These are phyloP conservation scores for Pyronema domesticum DNA, from an alignment of 495 filamentous ascomycete species.

Conservation along the genomic window DNA sequence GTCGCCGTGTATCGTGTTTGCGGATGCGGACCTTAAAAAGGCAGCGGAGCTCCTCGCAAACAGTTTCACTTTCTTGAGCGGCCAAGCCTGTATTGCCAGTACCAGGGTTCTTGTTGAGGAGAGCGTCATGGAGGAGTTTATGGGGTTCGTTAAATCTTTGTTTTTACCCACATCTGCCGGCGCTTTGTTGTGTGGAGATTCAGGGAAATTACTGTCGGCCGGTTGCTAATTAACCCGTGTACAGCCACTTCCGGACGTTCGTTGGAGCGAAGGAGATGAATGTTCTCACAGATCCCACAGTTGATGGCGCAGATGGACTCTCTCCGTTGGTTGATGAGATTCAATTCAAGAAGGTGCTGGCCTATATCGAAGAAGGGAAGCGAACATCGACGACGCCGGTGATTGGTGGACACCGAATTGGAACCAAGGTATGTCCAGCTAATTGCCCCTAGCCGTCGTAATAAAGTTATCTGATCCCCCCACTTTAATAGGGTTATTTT, in stretches of 20 bases:
- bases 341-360: slow-evolving; percentile 1
- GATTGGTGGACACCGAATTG: slow-evolving; percentile 7
- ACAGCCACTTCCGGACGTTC: background rate
- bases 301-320: slow-evolving; percentile 54
- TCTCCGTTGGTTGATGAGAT: slow-evolving; percentile 32
- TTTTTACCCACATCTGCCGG: background rate
- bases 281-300: slow-evolving; percentile 41
- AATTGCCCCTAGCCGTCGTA: background rate
- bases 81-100: slow-evolving; percentile 11
- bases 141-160: background rate
- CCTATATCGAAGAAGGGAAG: slow-evolving; percentile 6
- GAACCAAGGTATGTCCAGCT: slow-evolving; percentile 9
- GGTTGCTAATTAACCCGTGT: background rate
- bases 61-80: slow-evolving; percentile 4
- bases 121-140: slow-evolving; percentile 4
- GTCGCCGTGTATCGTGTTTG: slow-evolving; percentile 51
- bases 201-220: no score
- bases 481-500: slow-evolving; percentile 38
- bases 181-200: background rate
- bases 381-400: background rate
- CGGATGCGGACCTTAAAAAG: slow-evolving; percentile 51
- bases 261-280: slow-evolving; percentile 30
- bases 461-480: background rate
- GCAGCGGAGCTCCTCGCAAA: slow-evolving; percentile 34
- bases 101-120: slow-evolving; percentile 2